Conservation (phyloP, 495 filamentous ascomycete genomes). For the Podospora conica region DNA sequence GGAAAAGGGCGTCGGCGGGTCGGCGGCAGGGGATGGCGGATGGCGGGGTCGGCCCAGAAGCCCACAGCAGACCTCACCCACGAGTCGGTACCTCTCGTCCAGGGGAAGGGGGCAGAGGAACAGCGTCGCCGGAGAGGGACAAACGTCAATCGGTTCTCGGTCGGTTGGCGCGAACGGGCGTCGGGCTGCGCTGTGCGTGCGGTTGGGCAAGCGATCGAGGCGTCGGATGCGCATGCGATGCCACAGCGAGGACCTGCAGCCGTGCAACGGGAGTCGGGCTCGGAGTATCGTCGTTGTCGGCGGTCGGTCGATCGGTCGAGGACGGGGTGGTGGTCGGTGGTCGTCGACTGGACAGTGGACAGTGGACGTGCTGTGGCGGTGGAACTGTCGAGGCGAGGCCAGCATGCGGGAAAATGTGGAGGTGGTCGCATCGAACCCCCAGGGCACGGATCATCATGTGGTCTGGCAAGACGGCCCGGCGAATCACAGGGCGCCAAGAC, state of each 20-base stretch:
- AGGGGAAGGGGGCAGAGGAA: too few species aligned
- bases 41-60: background rate
- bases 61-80: too few species aligned
- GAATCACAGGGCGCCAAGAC: slow-evolving; percentile 1
- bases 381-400: background rate
- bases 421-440: background rate
- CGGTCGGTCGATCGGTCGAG: background rate
- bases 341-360: background rate
- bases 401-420: background rate
- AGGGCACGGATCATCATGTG: background rate
- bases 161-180: too few species aligned
- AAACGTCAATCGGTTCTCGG: too few species aligned
- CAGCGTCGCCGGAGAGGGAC: background rate
- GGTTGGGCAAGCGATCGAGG: background rate
- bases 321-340: background rate
- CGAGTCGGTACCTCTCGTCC: too few species aligned
- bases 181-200: background rate
- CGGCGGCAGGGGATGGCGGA: background rate
- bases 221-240: background rate
- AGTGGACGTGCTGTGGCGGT: background rate
- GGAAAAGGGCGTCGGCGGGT: background rate
- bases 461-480: background rate
- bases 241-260: slow-evolving; percentile 1
- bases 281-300: background rate
- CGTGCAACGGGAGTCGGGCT: background rate